These are phyloP conservation scores for Apiospora aurea DNA, from an alignment of 2,329 filamentous ascomycete genomes.

Conservation along the genomic window DNA sequence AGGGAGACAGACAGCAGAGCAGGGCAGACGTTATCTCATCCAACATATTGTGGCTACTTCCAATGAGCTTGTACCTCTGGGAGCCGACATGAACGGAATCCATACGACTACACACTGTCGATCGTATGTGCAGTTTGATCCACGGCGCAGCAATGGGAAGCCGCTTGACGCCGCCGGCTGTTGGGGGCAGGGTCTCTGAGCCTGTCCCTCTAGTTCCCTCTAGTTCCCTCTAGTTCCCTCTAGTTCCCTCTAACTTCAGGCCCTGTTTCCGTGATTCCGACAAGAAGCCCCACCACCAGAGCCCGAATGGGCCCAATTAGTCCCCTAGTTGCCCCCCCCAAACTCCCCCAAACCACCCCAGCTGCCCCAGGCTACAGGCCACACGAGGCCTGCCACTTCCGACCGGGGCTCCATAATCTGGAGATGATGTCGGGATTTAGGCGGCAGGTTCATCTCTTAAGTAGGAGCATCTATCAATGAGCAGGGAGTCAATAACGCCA, in stretches of 20 bases:
- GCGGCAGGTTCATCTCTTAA: background rate
- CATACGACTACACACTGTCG: background rate
- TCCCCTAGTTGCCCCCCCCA: background rate
- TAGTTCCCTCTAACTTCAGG: background rate
- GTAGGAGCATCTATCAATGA: background rate
- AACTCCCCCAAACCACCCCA: background rate
- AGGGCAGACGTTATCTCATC: background rate
- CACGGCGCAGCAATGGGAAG: background rate
- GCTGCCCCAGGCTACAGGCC: background rate
- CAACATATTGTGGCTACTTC: too few species aligned
- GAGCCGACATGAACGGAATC: background rate
- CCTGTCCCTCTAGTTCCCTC: background rate
- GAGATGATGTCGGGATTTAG: background rate
- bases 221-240: conserved; percentile 10
- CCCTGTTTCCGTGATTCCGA: conserved; percentile 14
- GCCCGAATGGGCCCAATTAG: background rate
- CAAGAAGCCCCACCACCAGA: background rate
- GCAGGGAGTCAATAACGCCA: background rate
- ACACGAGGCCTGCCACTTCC: background rate
- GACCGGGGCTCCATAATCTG: background rate
- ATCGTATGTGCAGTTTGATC: background rate
- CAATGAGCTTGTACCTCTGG: background rate
- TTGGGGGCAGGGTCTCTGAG: background rate
- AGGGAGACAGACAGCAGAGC: background rate
- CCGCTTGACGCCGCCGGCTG: background rate